Evolutionary conservation across 1,284 basidiomycete genomes (phyloP).

Genomic region (Tilletia caries): DNA sequence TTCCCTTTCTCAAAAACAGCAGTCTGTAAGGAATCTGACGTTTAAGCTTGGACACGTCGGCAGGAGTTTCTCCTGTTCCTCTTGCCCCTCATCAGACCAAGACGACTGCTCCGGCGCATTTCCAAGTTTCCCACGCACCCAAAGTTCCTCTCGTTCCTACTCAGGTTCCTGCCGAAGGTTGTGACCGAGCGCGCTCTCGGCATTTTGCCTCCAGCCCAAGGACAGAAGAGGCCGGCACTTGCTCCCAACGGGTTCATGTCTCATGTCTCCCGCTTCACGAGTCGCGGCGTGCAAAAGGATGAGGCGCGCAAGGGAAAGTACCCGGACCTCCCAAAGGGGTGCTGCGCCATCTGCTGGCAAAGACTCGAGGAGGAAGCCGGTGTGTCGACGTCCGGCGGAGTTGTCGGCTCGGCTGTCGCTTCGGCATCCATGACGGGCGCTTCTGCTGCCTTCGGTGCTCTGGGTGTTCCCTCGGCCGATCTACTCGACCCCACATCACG

Average conservation of each 20-base stretch:
- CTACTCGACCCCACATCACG: slow-evolving; percentile 37
- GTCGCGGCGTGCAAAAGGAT: slow-evolving; percentile 12
- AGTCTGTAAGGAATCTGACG: slow-evolving; percentile 12
- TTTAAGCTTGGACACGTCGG: too few species aligned
- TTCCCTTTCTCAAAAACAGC: slow-evolving; percentile 18
- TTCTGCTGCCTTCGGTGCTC: background rate
- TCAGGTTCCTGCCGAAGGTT: slow-evolving; percentile 27
- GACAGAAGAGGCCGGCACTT: background rate
- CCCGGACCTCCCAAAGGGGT: slow-evolving; percentile 32
- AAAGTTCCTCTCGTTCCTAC: slow-evolving; percentile 51
- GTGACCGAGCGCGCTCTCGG: slow-evolving; percentile 20
- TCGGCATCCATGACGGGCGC: background rate
- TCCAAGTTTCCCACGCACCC: slow-evolving; percentile 53
- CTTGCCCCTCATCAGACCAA: slow-evolving; percentile 74
- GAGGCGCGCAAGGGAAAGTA: slow-evolving; percentile 27
- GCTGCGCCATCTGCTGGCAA: slow-evolving; percentile 49
- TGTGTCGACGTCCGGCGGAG: slow-evolving; percentile 20
- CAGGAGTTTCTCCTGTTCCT: slow-evolving; percentile 94
- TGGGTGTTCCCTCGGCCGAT: slow-evolving; percentile 39
- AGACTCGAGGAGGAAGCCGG: slow-evolving; percentile 36
- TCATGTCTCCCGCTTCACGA: slow-evolving; percentile 21
- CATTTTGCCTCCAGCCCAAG: background rate
- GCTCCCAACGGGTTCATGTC: slow-evolving; percentile 2
- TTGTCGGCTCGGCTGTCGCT: background rate
- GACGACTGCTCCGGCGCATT: slow-evolving; percentile 63